Evolutionary conservation across 768 basidiomycete species (phyloP).

Genomic region (Candolleomyces eurysporus): DNA sequence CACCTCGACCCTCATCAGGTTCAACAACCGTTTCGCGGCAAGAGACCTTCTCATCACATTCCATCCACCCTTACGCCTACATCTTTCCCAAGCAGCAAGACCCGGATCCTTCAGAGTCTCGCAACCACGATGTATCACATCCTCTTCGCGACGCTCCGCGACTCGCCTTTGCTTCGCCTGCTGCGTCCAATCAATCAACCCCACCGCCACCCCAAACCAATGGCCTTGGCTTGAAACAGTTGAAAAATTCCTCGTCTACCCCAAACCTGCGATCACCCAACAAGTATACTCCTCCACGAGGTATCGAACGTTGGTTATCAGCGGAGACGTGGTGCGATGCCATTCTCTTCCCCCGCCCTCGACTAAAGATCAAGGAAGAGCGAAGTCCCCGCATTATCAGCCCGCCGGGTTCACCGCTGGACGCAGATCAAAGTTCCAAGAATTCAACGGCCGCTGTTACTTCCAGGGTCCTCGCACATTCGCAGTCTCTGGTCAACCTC

Average conservation of each 20-base stretch:
- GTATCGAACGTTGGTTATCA: slow-evolving; percentile 64
- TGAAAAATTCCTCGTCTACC: slow-evolving; percentile 62
- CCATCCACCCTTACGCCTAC: slow-evolving; percentile 53
- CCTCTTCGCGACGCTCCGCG: slow-evolving; percentile 5
- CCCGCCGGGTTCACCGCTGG: slow-evolving; percentile 47
- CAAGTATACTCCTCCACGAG: slow-evolving; percentile 25
- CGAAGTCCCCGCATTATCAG: slow-evolving; percentile 38
- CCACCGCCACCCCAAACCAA: slow-evolving; percentile 1
- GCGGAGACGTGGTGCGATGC: slow-evolving; percentile 85
- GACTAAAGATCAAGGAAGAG: slow-evolving; percentile 53
- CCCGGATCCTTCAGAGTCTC: not conserved
- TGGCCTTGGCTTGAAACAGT: slow-evolving; percentile 18
- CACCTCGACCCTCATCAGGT: slow-evolving; percentile 14
- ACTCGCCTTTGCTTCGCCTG: slow-evolving; percentile 4
- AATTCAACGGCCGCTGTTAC: slow-evolving; percentile 25
- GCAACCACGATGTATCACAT: not conserved
- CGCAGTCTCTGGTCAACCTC: slow-evolving; percentile 43
- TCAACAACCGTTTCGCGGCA: slow-evolving; percentile 16
- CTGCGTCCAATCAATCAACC: not conserved
- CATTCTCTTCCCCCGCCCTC: slow-evolving; percentile 70
- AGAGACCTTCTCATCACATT: slow-evolving; percentile 24
- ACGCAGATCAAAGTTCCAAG: slow-evolving; percentile 11
- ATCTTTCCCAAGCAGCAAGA: slow-evolving; percentile 22
- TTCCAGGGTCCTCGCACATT: slow-evolving; percentile 51
- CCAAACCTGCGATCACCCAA: slow-evolving; percentile 50